Evolutionary conservation across 129 eudicot species (phyloP), one percentile per base, ranked within the genome.

Genomic region (Sambucus nigra): DNA sequence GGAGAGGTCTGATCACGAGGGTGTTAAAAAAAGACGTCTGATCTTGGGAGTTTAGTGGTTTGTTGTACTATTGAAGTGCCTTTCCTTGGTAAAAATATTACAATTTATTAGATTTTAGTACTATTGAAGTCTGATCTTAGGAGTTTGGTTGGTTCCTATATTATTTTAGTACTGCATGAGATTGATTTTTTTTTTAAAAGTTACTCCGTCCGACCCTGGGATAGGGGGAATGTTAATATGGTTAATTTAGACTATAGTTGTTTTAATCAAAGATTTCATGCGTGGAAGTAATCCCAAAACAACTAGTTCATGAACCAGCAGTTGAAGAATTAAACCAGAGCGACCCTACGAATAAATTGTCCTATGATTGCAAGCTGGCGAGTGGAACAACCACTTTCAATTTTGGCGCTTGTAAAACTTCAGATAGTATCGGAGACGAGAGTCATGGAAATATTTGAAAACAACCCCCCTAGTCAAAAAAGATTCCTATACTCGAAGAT

Each of bases 331-430:
- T 38, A 67, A 54, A 40, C 45, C 56, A 25, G 26, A 58, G 59
- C 40, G 68, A 27, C 35, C 24, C 47, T 49, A 29, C 23, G 14
- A 65, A 48, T 51, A 41, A 21, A 38, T 21, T 67, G 42, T 29
- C 22, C 9, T 41, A 67, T 56, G 59, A 73, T 45, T 63, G 81
- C 40, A 48, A 75, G 57, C 67, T 67, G 28, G 81, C 75, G 19
- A 33, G 38, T 21, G 75, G 51, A 65, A 71, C 25, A 57, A 66
- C 67, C 22, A 68, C 69, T 48, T 80, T 63, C 21, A 60, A 75
- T 59, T 69, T 75, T 64, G 61, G 63, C 47, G 44, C 70, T 23
- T 57, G 60, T n/a, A 54, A 66, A 51, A 60, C 73, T 19, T 55
- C 50, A 35, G 55, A 48, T 40, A 38, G 16, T 16, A 51, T 25